These are phyloP conservation scores for Botrytis deweyae DNA, from an alignment of 2,329 filamentous ascomycete genomes.

Conservation along the genomic window DNA sequence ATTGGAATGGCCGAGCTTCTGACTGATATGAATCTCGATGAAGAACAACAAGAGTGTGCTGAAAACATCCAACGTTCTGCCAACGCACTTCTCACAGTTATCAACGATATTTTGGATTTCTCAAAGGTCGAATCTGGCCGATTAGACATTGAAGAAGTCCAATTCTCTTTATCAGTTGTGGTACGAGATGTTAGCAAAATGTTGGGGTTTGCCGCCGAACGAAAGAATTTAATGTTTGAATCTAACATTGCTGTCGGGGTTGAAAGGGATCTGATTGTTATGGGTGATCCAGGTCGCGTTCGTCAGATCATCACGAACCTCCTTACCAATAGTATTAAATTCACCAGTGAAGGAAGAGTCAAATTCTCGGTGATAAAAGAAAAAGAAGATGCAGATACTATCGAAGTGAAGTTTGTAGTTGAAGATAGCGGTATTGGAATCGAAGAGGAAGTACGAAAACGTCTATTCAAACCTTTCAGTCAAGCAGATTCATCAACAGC, in stretches of 20 bases:
- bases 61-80: conserved; percentile 78
- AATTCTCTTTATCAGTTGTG: conserved; percentile 70
- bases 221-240: conserved; percentile 73
- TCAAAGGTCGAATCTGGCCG: conserved; percentile 81
- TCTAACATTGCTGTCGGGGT: conserved; percentile 57
- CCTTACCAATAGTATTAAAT: conserved; percentile 75
- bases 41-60: conserved; percentile 72
- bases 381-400: conserved; percentile 61
- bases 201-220: conserved; percentile 79
- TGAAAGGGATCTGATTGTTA: conserved; percentile 69
- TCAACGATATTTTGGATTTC: conserved; percentile 89
- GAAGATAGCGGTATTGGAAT: conserved; percentile 82
- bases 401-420: conserved; percentile 69
- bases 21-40: conserved; percentile 63
- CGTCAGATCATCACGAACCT: conserved; percentile 82
- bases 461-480: conserved; percentile 76
- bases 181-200: conserved; percentile 81
- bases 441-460: conserved; percentile 70
- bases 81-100: conserved; percentile 79
- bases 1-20: conserved; percentile 78
- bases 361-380: conserved; percentile 64
- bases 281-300: conserved; percentile 76
- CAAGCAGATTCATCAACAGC: conserved; percentile 81
- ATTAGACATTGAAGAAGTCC: conserved; percentile 76
- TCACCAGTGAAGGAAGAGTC: conserved; percentile 67